Base-by-base conservation (phyloP, 345 rosid genomes). In the Melaleuca alternifolia region DNA sequence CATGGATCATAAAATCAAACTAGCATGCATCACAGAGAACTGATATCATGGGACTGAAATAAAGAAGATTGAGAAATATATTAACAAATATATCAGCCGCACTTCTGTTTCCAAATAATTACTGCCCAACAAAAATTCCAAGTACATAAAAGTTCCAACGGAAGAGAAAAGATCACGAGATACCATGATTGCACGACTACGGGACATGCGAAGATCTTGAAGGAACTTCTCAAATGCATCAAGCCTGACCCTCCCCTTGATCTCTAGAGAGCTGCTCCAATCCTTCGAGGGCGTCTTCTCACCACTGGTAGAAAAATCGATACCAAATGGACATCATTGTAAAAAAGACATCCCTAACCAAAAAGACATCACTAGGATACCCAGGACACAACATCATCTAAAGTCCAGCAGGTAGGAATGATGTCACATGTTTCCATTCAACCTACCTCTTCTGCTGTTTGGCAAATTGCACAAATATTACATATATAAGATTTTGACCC, bases 111-210 rank as follows among this genome's bases (percentile, higher is more conserved):
- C 46, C 79, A 71, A 71, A 71, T 71, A 71, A 71, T 71, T 71
- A 20, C 48, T 33, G 48, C 11, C 13, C 79, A 11, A 37, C 79
- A 71, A 51, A 52, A 18, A 82, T 50, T 50, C 54, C 5, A 7
- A 30, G 85, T 52, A 83, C 85, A 83, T 28, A 44, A 83, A 46
- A 41, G 23, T 81, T 81, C 21, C 71, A 82, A 48, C 6, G 18
- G 84, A 57, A 41, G 76, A 83, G 48, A 28, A 53, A 51, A 41
- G 75, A 52, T 51, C 59, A 56, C 24, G 41, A 85, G 46, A 92
- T 97, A 97, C 99, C 99, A 96, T 97, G 86, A 95, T 91, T 87
- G 98, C 94, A 87, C 99, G 99, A 89, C 92, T 93, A 89, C 98
- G 91, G 84, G 99, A 98, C 98, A 93, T 91, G 11, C 95, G 96